Evolutionary conservation across 495 filamentous ascomycete species (phyloP).

Genomic region (Xylaria bambusicola): DNA sequence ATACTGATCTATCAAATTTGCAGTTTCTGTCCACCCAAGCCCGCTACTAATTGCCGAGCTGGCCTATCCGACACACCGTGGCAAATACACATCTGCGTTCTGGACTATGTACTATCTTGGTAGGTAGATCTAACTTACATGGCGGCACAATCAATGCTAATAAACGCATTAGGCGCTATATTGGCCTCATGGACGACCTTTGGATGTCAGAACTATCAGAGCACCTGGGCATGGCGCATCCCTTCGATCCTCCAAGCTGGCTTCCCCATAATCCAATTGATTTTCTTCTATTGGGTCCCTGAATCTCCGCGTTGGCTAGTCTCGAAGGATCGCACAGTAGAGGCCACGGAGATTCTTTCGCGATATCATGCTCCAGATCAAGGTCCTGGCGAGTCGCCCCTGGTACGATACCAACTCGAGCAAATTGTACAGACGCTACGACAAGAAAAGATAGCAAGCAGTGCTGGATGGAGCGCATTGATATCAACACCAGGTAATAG

Average conservation of each 20-base stretch:
- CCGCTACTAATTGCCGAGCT: constrained; percentile 64
- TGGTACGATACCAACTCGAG: constrained; percentile 28
- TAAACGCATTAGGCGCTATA: constrained; percentile 10
- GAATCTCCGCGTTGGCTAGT: constrained; percentile 42
- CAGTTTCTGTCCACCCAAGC: constrained; percentile 54
- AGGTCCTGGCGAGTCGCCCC: constrained; percentile 18
- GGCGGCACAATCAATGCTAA: constrained; percentile 39
- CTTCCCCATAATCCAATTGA: constrained; percentile 52
- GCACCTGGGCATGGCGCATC: constrained; percentile 48
- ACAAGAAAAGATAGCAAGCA: constrained; percentile 24
- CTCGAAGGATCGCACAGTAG: constrained; percentile 21
- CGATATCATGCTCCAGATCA: constrained; percentile 15
- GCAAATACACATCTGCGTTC: constrained; percentile 39
- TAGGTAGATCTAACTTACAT: not conserved
- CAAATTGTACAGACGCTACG: constrained; percentile 28
- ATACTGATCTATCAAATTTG: not conserved
- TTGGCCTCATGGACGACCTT: constrained; percentile 23
- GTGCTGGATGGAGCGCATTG: constrained; percentile 22
- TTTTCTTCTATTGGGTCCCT: constrained; percentile 39
- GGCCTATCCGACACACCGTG: constrained; percentile 59
- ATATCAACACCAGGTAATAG: constrained; percentile 28
- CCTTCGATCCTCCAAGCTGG: constrained; percentile 35
- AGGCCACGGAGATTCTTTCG: constrained; percentile 24
- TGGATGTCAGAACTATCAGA: constrained; percentile 23
- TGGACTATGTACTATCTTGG: constrained; percentile 34